Evolutionary conservation across 768 basidiomycete species (phyloP).

Genomic region (Boletus patriciae): DNA sequence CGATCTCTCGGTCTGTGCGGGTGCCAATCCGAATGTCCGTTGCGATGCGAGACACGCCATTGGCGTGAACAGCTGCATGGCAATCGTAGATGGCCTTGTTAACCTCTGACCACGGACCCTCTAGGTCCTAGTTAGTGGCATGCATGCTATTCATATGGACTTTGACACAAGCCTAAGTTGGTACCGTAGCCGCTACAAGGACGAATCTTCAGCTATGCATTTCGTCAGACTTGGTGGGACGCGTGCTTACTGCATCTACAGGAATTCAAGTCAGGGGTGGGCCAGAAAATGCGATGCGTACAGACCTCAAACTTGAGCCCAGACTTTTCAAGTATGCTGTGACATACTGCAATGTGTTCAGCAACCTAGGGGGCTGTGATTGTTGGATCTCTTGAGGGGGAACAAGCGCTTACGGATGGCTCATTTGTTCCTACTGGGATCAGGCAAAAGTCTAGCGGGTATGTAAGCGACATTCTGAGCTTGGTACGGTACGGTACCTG

Average conservation of each 20-base stretch:
- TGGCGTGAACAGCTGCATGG: constrained; percentile 80
- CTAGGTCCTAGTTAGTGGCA: constrained; percentile 29
- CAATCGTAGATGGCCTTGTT: constrained; percentile 87
- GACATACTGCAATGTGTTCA: constrained; percentile 78
- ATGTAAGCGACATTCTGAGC: not conserved
- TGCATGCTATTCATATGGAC: not conserved
- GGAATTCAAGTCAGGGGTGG: not conserved
- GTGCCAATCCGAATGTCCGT: constrained; percentile 97
- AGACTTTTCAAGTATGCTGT: constrained; percentile 76
- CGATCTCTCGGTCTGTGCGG: constrained; percentile 65
- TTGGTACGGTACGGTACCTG: constrained; percentile 45
- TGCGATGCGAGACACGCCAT: constrained; percentile 72
- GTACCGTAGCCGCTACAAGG: constrained; percentile 81
- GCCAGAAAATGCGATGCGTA: not conserved
- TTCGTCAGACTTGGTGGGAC: constrained; percentile 21
- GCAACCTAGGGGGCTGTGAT: constrained; percentile 50
- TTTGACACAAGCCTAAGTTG: constrained; percentile 59
- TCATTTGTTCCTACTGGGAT: constrained; percentile 80
- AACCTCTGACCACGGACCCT: constrained; percentile 87
- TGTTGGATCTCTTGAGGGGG: constrained; percentile 1
- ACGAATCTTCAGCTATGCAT: constrained; percentile 30
- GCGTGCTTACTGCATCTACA: constrained; percentile 41
- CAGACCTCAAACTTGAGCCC: constrained; percentile 82
- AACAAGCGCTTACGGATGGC: constrained; percentile 55
- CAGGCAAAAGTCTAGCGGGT: constrained; percentile 73